Base-by-base conservation (phyloP, 2,329 filamentous ascomycete species). In the Neofusicoccum cordaticola region DNA sequence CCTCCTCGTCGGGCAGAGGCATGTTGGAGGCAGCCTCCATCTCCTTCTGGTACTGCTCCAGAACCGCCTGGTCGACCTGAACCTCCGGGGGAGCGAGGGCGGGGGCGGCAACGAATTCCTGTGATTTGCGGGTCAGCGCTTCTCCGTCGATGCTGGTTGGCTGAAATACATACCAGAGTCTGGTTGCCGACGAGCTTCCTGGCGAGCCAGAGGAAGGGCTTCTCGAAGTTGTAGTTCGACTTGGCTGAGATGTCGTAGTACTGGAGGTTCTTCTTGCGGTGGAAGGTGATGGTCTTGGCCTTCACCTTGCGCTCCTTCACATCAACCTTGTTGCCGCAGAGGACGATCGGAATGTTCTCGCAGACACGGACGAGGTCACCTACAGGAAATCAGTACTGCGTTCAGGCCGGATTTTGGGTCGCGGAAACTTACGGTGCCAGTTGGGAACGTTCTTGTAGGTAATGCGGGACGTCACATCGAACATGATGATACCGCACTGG, bases 401-500 rank as follows among this genome's bases (percentile, higher is more conserved):
- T 37, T 37, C 27, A 15, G 19, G 6, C n/a, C n/a, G 5, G 11
- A n/a, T 27, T 39, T 53, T 22, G 34, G 41, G 15, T 27, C 22
- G 31, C 17, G 7, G 34, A 41, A 50, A 42, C 92, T 80, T 89
- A 97, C 95, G 95, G 84, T 99, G 95, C 95, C 95, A 99, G 91
- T 98, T 98, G 84, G 95, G 95, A 70, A 99, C 95, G 86, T 99
- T 99, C 91, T 99, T 99, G 90, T 99, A 99, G 81, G 95, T 99
- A 81, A 99, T 98, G 79, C 95, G 92, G 73, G 94, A 97, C 69
- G 95, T 98, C 72, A 99, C 94, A 82, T 99, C 94, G 82, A 99
- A 99, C 94, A 99, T 99, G 89, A 99, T 98, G 86, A 99, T 97
- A 85, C 95, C 94, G 83, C 94, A 98, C 85, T 98, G 94, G 77